Evolutionary conservation across 352 stramenopile genomes (phyloP), one percentile per base, ranked within the genome.

Genomic region (Detonula confervacea): DNA sequence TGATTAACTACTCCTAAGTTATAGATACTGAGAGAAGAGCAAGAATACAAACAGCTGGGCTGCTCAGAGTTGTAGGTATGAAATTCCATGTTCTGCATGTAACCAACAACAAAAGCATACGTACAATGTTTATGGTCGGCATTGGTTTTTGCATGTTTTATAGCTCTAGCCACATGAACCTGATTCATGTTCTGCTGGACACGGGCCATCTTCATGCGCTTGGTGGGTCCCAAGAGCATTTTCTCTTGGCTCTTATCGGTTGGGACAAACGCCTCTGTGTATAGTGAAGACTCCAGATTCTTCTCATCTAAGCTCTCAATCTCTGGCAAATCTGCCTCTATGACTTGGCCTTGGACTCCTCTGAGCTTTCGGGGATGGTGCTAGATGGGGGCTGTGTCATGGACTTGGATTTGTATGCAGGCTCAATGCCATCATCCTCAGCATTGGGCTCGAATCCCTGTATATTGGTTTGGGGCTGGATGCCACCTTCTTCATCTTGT

Each of bases 51-150:
- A 37, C 57, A 55, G 55, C n/a, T 44, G 18, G 62, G 61, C 46
- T 73, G 71, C 0, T 66, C 25, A 11, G 33, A 18, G 22, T 51
- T 37, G 57, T 62, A 80, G 14, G 35, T 9, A 22, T 49, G 71
- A 12, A 80, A 25, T 16, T 69, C 62, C 60, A 80, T 68, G 20
- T 73, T 76, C 37, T 76, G 67, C 1, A 33, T 18, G 14, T 55
- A 65, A 55, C 64, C 49, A 12, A 55, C 51, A 30, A 71, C 51
- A 52, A 70, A 59, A 35, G 54, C 59, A 14, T 44, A 56, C 1
- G 39, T 52, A 29, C 60, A 2, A 5, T 54, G 49, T 54, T 30
- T 52, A 4, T 63, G 47, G 1, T 16, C 12, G 4, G 16, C n/a
- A 42, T 22, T 2, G 20, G 20, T n/a, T 63, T 25, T 63, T n/a